Base-by-base conservation (phyloP, 1,284 basidiomycete species). In the Retiboletus flavoniger region DNA sequence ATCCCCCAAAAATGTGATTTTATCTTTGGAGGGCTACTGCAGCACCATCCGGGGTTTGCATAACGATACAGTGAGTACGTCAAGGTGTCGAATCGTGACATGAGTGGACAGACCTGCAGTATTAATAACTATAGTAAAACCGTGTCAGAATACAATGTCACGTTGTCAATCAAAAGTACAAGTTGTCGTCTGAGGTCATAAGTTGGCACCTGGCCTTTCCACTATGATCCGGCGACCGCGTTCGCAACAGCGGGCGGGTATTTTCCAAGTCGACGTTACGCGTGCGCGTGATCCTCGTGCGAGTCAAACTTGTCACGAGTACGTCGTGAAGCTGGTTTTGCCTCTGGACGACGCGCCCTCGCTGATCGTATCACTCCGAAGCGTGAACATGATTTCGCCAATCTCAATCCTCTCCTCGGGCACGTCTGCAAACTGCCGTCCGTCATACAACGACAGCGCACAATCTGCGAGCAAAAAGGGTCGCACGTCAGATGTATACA, bases 341-440 rank as follows among this genome's bases (percentile, higher is more conserved):
- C 28, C 44, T 21, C 31, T 26, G 0, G 32, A 55, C 24, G 49
- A 52, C 13, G 21, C 41, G 11, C 51, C 47, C 14, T 53, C 52
- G 4, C 39, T 36, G 41, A 44, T 42, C 8, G 8, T 5, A 31
- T 49, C 47, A 16, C 21, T 31, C 13, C 26, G 40, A 34, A 63
- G 50, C 35, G 54, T 29, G 38, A 65, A 68, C 7, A 43, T 67
- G 39, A 65, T 63, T 39, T 63, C 50, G 36, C 66, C 63, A 21
- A 65, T 63, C 32, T 43, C 54, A 7, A 65, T 46, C 47, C 41
- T 40, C 8, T 58, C 53, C 2, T 66, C 64, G 21, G 46, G 36
- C 17, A 44, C 13, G 14, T 63, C 60, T 6, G 29, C 8, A 28
- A 42, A 26, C 9, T 21, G 40, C n/a, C 45, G 38, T 14, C 48